These are phyloP conservation scores for Hyaloscypha hepaticicola DNA, from an alignment of 495 filamentous ascomycete species.

Conservation along the genomic window DNA sequence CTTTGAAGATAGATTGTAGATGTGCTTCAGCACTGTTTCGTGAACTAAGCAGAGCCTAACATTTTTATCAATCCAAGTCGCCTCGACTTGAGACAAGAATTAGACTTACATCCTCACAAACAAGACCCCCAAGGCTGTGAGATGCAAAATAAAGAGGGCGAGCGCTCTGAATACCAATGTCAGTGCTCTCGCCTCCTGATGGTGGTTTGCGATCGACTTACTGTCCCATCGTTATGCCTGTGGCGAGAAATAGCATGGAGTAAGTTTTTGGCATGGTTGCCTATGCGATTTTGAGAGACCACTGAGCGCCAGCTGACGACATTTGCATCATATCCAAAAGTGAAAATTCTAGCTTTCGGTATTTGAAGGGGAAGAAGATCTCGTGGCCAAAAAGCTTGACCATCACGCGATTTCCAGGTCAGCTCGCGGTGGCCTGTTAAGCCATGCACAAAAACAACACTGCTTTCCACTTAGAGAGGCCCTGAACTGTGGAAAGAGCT, in stretches of 20 bases:
- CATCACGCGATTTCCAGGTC: too few relatives aligned
- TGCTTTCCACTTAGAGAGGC: too few relatives aligned
- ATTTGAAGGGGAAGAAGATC: conserved; percentile 27
- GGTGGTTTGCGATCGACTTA: conserved; percentile 7
- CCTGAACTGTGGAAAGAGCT: too few relatives aligned
- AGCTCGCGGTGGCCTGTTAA: too few relatives aligned
- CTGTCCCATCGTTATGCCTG: conserved; percentile 28
- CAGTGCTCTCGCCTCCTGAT: conserved; percentile 3
- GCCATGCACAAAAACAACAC: too few relatives aligned
- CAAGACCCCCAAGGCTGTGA: conserved; percentile 24
- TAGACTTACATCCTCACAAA: conserved; percentile 24
- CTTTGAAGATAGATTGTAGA: conserved; percentile 34
- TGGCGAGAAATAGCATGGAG: conserved; percentile 23
- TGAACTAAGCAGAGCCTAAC: conserved; percentile 10
- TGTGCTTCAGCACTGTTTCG: conserved; percentile 26
- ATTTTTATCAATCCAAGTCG: not conserved
- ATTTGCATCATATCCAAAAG: conserved; percentile 36
- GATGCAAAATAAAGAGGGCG: conserved; percentile 27
- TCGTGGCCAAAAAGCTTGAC: conserved; percentile 16
- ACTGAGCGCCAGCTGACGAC: conserved; percentile 29
- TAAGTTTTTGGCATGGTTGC: conserved; percentile 31
- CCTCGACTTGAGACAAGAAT: not conserved
- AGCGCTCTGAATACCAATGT: conserved; percentile 12
- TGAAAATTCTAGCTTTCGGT: conserved; percentile 31
- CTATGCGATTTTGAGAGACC: conserved; percentile 32